A percentile compares a stretch with the other conserved stretches of the same genome.
Conservation (phyloP, 805 yeast genomes). For the Yamadazyma sp. region DNA sequence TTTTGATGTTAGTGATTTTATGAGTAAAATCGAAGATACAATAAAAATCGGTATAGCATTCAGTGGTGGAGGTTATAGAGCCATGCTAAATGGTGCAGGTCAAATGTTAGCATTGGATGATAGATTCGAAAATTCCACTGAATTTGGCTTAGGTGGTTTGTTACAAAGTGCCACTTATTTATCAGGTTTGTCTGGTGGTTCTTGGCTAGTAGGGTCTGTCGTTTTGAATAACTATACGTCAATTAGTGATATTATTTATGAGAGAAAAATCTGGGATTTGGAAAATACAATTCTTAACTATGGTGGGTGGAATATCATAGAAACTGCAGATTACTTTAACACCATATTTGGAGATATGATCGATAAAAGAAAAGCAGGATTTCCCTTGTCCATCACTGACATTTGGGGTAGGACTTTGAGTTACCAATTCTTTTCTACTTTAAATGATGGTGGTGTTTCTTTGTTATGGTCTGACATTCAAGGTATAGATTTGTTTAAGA, state of each 20-base stretch:
- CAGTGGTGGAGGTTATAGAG: conserved; percentile 77
- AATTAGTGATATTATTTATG: conserved; percentile 36
- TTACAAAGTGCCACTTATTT: conserved; percentile 70
- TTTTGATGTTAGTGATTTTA: conserved; percentile 43
- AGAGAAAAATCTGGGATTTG: conserved; percentile 34
- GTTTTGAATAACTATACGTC: conserved; percentile 57
- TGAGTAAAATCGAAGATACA: conserved; percentile 22
- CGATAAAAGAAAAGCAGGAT: conserved; percentile 35
- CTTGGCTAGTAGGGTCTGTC: conserved; percentile 64
- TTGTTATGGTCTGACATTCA: conserved; percentile 29
- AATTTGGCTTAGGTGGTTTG: conserved; percentile 70
- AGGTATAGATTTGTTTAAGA: conserved; percentile 21
- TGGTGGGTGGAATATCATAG: conserved; percentile 55
- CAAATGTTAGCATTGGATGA: conserved; percentile 76
- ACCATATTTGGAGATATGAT: conserved; percentile 24
- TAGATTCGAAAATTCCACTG: conserved; percentile 52
- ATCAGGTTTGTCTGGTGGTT: conserved; percentile 65
- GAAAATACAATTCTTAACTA: conserved; percentile 68
- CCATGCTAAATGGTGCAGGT: conserved; percentile 86
- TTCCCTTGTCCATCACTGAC: conserved; percentile 35
- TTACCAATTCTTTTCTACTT: conserved; percentile 35
- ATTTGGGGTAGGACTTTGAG: conserved; percentile 42
- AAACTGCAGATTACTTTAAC: conserved; percentile 53
- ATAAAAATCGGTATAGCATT: conserved; percentile 35
- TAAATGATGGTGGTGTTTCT: conserved; percentile 22